A percentile compares a stretch with the other conserved stretches of the same genome.
phyloP scores from a whole-genome alignment of 352 stramenopile species.

The Blastocystis sp. region DNA sequence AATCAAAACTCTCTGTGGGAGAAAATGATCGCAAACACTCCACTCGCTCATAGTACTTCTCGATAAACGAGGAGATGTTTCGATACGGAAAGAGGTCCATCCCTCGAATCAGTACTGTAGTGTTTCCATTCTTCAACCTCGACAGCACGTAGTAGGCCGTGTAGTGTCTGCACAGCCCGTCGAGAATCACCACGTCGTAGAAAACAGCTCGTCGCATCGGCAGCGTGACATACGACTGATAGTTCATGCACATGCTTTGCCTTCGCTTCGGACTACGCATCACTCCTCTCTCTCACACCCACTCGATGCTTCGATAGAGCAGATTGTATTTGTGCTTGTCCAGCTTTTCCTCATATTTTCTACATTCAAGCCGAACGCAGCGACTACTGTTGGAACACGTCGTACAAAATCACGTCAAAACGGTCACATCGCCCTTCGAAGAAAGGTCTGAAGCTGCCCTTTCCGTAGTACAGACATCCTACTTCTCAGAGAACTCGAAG shows the following conservation, averaged over 20 bases:
- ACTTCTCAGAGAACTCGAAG: background rate
- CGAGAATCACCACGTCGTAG: background rate
- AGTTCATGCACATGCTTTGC: background rate
- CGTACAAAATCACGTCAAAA: background rate
- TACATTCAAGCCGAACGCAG: background rate
- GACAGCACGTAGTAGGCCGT: background rate
- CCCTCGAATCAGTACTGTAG: background rate
- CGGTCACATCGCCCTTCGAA: background rate
- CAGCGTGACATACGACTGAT: background rate
- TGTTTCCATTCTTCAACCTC: background rate
- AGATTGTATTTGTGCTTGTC: background rate
- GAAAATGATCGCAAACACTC: background rate
- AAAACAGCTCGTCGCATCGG: background rate
- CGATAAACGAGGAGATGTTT: background rate
- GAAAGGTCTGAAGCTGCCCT: background rate
- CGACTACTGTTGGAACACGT: background rate
- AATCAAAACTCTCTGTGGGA: background rate
- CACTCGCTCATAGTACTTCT: background rate
- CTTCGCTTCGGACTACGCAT: background rate
- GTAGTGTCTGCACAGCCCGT: background rate
- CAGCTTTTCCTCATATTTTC: background rate
- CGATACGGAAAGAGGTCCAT: background rate
- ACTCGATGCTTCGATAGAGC: background rate
- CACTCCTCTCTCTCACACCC: background rate
- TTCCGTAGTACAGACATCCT: constrained; percentile 23